Percentiles rank a stretch among this genome's conserved stretches.
Conservation (phyloP, 2,329 filamentous ascomycete genomes). For the Fusarium sp. region DNA sequence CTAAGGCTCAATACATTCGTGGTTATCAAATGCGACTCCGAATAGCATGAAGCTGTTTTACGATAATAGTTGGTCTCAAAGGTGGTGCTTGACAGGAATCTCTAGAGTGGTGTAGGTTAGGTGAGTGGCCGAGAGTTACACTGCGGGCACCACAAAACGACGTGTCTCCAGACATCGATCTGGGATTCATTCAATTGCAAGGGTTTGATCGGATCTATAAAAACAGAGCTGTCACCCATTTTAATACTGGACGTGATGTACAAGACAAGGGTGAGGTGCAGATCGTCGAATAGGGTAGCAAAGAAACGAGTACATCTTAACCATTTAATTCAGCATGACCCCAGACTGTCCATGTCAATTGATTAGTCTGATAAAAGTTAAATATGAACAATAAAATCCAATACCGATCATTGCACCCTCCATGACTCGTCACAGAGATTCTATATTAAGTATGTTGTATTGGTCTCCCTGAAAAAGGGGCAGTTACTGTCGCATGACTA, state of each 20-base stretch:
- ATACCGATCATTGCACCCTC: neutral
- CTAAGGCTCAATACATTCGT: accelerated
- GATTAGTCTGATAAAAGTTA: neutral
- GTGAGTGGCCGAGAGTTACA: neutral
- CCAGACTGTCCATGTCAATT: too few relatives aligned
- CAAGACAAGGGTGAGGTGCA: slow-evolving; percentile 16
- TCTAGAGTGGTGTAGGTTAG: neutral
- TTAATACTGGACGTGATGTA: neutral
- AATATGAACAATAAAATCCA: neutral
- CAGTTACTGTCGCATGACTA: slow-evolving; percentile 31
- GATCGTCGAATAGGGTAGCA: slow-evolving; percentile 15
- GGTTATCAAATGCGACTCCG: too few relatives aligned
- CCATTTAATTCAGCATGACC: neutral
- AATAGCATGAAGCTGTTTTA: neutral
- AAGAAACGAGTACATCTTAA: neutral
- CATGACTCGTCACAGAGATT: slow-evolving; percentile 4
- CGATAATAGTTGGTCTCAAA: neutral
- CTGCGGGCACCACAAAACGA: neutral
- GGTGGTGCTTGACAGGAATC: neutral
- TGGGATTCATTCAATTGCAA: neutral
- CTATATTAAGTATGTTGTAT: neutral
- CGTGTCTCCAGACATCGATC: neutral
- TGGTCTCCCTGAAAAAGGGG: slow-evolving; percentile 28
- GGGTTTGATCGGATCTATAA: too few relatives aligned
- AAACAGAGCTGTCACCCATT: slow-evolving; percentile 23